A percentile compares a stretch with the other conserved stretches of the same genome.
These are phyloP conservation scores for Rhinocladiella mackenziei DNA, from an alignment of 2,329 filamentous ascomycete species.

Conservation along the genomic window DNA sequence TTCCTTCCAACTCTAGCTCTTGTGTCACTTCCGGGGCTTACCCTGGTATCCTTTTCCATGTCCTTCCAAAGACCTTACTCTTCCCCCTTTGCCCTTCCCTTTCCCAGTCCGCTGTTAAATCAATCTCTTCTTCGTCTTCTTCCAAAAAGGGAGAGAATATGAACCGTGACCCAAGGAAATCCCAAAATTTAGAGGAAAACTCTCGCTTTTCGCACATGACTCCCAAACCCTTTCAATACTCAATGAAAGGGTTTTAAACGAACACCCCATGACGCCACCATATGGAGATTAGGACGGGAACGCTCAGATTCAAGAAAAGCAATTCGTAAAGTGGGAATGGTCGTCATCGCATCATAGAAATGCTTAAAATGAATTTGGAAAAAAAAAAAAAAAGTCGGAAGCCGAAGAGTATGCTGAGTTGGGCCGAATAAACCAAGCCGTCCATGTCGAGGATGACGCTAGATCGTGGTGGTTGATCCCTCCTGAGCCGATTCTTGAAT, in stretches of 20 bases:
- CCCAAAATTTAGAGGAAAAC: too few relatives aligned
- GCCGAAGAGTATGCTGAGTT: neutral
- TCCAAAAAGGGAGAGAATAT: too few relatives aligned
- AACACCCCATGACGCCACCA: slow-evolving; percentile 13
- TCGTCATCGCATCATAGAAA: slow-evolving; percentile 24
- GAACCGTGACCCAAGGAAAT: too few relatives aligned
- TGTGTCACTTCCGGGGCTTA: too few relatives aligned
- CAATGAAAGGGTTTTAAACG: neutral
- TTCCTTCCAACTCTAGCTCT: too few relatives aligned
- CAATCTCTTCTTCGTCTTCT: too few relatives aligned
- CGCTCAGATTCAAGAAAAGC: slow-evolving; percentile 22
- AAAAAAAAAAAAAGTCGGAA: neutral
- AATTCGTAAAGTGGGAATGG: slow-evolving; percentile 4
- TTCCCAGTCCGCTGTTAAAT: too few relatives aligned
- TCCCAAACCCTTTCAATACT: neutral
- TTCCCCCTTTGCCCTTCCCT: too few relatives aligned
- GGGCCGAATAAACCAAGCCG: neutral
- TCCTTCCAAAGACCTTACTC: too few relatives aligned
- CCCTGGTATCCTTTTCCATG: too few relatives aligned
- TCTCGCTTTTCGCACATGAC: neutral
- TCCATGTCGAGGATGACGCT: neutral
- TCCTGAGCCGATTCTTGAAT: neutral
- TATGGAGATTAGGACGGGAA: slow-evolving; percentile 16
- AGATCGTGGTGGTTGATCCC: neutral
- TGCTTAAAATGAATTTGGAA: slow-evolving; percentile 16